Evolutionary conservation across 441 rosid genomes (phyloP).

Genomic region (Gossypium aridum): DNA sequence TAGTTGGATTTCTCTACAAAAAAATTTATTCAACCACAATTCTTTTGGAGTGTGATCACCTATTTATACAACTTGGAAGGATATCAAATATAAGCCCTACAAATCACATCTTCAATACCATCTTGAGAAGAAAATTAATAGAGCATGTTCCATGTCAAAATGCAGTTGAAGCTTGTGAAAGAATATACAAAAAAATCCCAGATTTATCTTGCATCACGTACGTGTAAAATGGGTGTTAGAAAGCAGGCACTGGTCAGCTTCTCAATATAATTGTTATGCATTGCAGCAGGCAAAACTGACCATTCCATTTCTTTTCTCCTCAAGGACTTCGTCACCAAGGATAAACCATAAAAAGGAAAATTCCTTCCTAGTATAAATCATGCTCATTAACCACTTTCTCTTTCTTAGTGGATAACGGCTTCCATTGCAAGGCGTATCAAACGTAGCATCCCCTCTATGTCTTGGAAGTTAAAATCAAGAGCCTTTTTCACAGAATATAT

Average conservation of each 20-base stretch:
- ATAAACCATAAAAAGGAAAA: constrained; percentile 13
- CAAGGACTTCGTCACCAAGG: constrained; percentile 13
- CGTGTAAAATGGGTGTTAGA: constrained; percentile 17
- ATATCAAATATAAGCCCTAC: constrained; percentile 11
- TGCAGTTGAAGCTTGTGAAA: constrained; percentile 18
- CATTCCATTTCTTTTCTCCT: constrained; percentile 13
- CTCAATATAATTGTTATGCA: constrained; percentile 7
- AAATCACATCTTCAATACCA: constrained; percentile 18
- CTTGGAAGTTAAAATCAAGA: constrained; percentile 93
- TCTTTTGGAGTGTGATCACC: constrained; percentile 14
- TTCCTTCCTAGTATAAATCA: constrained; percentile 18
- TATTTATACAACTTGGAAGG: constrained; percentile 15
- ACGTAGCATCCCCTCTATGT: constrained; percentile 69
- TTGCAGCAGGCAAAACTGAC: constrained; percentile 13
- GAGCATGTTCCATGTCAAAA: constrained; percentile 21
- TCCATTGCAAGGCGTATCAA: constrained; percentile 80
- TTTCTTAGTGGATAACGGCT: constrained; percentile 53
- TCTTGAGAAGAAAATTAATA: constrained; percentile 13
- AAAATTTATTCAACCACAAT: constrained; percentile 23
- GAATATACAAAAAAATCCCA: constrained; percentile 17
- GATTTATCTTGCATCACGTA: constrained; percentile 21
- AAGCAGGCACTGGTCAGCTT: constrained; percentile 10
- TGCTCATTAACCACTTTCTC: constrained; percentile 22
- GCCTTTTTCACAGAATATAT: constrained; percentile 63
- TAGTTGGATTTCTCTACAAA: constrained; percentile 16